Base-by-base conservation (phyloP, 768 basidiomycete genomes). In the Collybia sordida region DNA sequence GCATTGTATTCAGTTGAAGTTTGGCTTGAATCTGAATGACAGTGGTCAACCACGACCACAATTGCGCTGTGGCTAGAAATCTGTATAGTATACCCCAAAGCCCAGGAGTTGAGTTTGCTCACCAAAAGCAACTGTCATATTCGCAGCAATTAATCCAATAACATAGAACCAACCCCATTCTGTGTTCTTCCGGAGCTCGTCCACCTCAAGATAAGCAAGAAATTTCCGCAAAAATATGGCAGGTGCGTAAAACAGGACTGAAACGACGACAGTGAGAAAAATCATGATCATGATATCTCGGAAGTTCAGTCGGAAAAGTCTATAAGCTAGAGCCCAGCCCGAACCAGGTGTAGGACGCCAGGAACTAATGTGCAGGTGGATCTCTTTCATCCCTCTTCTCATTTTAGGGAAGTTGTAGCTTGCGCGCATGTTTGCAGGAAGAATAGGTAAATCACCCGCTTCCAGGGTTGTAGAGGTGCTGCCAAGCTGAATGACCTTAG, bases 361-460 rank as follows among this genome's bases (percentile, higher is more conserved):
- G 25, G 69, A 71, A 23, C 78, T 74, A 25, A 87, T 66, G 19
- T 69, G 68, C 27, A 86, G 72, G 44, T 72, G 74, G 51, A 82
- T 64, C 3, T 69, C 69, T 18, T 73, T 78, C 64, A 85, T 71
- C 1, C 79, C 78, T 4, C 60, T 65, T 50, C 79, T 82, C 87
- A 93, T 91, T 19, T 58, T 60, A n/a, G 79, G 55, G 56, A 83
- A 92, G 49, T 88, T 79, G 58, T 66, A 64, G 4, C 83, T 75
- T 0, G 79, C 74, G 24, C 93, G 88, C 82, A 93, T 85, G 57
- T 79, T 65, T 0, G 75, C 81, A 0, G 88, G 81, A 7, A 94
- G 79, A 47, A 95, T 83, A 4, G 93, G 94, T 24, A 97, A 72
- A 63, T 97, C 93, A 52, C 85, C 91, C 18, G 93, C 90, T 56